A percentile compares a stretch with the other conserved stretches of the same genome.
phyloP scores from a whole-genome alignment of 2,329 filamentous ascomycete species.

The Colletotrichum lini region DNA sequence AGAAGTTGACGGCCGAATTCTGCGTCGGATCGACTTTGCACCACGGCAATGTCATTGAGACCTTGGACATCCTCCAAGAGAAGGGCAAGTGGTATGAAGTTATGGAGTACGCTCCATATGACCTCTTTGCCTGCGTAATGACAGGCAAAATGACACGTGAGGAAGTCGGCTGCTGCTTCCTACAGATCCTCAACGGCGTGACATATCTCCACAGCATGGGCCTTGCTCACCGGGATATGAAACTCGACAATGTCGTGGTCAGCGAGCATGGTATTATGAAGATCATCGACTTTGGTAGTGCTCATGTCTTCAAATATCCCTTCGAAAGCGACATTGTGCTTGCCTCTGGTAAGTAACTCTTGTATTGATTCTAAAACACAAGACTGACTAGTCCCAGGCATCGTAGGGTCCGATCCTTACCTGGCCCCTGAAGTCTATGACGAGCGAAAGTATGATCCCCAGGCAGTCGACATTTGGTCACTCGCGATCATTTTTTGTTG shows the following conservation, averaged over 20 bases:
- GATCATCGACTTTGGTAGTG: slow-evolving; percentile 98
- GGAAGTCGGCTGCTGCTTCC: slow-evolving; percentile 90
- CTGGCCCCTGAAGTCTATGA: slow-evolving; percentile 98
- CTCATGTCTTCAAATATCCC: slow-evolving; percentile 96
- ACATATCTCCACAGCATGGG: slow-evolving; percentile 96
- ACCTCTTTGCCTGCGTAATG: slow-evolving; percentile 99
- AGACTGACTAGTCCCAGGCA: slow-evolving; percentile 57
- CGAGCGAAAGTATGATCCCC: slow-evolving; percentile 91
- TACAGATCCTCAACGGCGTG: slow-evolving; percentile 95
- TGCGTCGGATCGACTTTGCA: slow-evolving; percentile 97
- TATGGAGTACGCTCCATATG: slow-evolving; percentile 98
- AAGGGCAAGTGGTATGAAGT: slow-evolving; percentile 97
- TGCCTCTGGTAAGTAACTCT: slow-evolving; percentile 76
- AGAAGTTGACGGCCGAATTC: slow-evolving; percentile 98
- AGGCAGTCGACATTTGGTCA: slow-evolving; percentile 97
- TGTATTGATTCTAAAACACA: neutral
- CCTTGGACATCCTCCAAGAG: slow-evolving; percentile 95
- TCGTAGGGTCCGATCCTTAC: slow-evolving; percentile 91
- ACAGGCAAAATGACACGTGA: slow-evolving; percentile 96
- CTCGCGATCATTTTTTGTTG: slow-evolving; percentile 99
- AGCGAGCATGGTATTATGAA: slow-evolving; percentile 99
- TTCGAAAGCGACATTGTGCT: slow-evolving; percentile 91
- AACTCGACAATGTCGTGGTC: slow-evolving; percentile 97
- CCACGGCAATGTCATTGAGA: slow-evolving; percentile 98
- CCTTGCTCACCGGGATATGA: slow-evolving; percentile 93